These are phyloP conservation scores for Capronia epimyces DNA, from an alignment of 2,329 filamentous ascomycete species.

Conservation along the genomic window DNA sequence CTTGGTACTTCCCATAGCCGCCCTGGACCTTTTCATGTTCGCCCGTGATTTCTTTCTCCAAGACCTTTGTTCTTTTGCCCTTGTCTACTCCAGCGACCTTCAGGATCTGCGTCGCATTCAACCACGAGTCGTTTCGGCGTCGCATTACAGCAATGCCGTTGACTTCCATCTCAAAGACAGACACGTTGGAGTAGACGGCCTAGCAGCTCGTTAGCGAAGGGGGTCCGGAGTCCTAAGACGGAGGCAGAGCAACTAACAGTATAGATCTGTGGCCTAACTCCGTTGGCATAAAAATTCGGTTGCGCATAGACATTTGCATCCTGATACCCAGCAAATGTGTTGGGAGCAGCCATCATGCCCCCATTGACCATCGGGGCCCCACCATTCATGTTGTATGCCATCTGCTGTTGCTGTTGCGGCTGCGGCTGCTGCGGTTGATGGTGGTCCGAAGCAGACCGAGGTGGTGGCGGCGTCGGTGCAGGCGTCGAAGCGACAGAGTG, in stretches of 20 bases:
- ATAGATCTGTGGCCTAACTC: constrained; percentile 42
- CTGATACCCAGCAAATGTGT: constrained; percentile 38
- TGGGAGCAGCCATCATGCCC: constrained; percentile 33
- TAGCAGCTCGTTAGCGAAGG: constrained; percentile 29
- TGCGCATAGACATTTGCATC: constrained; percentile 39
- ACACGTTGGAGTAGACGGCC: constrained; percentile 91
- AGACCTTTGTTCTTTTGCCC: constrained; percentile 92
- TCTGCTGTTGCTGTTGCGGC: constrained; percentile 37
- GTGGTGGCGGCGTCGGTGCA: constrained; percentile 41
- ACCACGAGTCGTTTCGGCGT: constrained; percentile 86
- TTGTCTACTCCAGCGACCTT: constrained; percentile 97
- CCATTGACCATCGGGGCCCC: constrained; percentile 18
- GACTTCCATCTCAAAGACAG: constrained; percentile 98
- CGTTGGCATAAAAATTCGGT: constrained; percentile 22
- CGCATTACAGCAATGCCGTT: constrained; percentile 93
- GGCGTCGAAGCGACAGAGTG: constrained; percentile 44
- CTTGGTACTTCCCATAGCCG: constrained; percentile 97
- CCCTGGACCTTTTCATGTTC: constrained; percentile 98
- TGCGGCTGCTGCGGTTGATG: constrained; percentile 39
- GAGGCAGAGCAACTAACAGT: constrained; percentile 33
- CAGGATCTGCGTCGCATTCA: constrained; percentile 96
- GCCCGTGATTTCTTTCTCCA: constrained; percentile 96
- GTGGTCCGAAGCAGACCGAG: constrained; percentile 39
- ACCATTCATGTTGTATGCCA: constrained; percentile 27
- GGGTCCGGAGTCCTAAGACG: neutral